phyloP scores from a whole-genome alignment of 1,284 basidiomycete genomes.

The Meripilus lineatus region DNA sequence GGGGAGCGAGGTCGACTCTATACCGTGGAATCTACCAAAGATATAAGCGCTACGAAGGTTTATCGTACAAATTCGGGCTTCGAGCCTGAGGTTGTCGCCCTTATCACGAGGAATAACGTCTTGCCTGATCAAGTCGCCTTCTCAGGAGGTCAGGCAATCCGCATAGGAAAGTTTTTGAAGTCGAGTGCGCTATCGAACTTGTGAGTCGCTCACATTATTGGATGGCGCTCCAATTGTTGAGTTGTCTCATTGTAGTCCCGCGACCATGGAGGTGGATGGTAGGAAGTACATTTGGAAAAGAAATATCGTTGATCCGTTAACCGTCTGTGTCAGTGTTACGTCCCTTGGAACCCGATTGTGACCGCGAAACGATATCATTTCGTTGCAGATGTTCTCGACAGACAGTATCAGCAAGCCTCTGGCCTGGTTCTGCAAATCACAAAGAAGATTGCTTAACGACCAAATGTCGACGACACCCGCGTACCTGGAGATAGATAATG shows the following conservation, averaged over 20 bases:
- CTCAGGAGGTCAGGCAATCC: not conserved
- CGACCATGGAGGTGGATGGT: not conserved
- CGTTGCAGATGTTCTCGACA: not conserved
- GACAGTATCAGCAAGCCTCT: not conserved
- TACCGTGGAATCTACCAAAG: slow-evolving; percentile 5
- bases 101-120: slow-evolving; percentile 3
- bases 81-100: not conserved
- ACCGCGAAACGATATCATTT: no score
- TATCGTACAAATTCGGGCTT: not conserved
- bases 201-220: no score
- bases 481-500: not conserved
- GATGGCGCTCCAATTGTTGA: no score
- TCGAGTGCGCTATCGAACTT: not conserved
- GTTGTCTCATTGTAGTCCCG: slow-evolving; percentile 1
- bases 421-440: slow-evolving; percentile 1
- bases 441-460: not conserved
- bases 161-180: slow-evolving; percentile 3
- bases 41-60: slow-evolving; percentile 2
- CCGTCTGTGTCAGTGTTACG: no score
- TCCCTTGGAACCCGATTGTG: no score
- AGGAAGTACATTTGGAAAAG: slow-evolving; percentile 4
- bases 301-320: not conserved
- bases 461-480: not conserved
- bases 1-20: slow-evolving; percentile 1
- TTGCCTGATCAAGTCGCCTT: slow-evolving; percentile 5